Evolutionary conservation across 305 asterid genomes (phyloP).

Genomic region (Fraxinus paxiana): DNA sequence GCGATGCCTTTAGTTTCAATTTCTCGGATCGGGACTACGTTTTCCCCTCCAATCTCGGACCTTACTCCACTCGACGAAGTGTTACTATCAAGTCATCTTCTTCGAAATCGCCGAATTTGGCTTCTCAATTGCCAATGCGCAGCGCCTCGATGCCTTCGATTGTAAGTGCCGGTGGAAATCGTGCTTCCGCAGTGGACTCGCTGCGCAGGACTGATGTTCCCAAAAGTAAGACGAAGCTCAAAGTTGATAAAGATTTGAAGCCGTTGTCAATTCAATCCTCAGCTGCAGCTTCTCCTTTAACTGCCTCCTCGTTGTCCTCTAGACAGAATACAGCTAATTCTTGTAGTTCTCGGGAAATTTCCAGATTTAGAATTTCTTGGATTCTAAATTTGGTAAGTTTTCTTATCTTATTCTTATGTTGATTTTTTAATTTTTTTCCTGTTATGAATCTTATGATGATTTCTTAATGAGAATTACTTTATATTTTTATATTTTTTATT

Average conservation of each 20-base stretch:
- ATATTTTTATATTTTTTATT: background rate
- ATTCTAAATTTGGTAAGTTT: conserved; percentile 44
- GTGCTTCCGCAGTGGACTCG: conserved; percentile 24
- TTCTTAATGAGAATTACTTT: background rate
- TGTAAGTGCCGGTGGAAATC: conserved; percentile 27
- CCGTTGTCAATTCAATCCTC: conserved; percentile 51
- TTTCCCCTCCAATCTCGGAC: conserved; percentile 84
- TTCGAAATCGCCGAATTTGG: conserved; percentile 21
- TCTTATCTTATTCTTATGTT: background rate
- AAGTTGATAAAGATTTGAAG: conserved; percentile 55
- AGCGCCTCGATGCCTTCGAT: conserved; percentile 50
- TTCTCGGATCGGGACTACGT: conserved; percentile 83
- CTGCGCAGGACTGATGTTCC: conserved; percentile 28
- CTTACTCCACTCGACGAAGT: conserved; percentile 74
- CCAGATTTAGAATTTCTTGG: conserved; percentile 38
- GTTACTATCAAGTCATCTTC: conserved; percentile 43
- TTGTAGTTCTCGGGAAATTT: conserved; percentile 27
- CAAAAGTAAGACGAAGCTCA: conserved; percentile 48
- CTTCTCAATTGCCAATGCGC: conserved; percentile 35
- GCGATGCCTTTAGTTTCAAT: conserved; percentile 45
- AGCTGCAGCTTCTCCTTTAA: conserved; percentile 21
- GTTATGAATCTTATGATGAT: background rate
- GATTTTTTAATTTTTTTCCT: background rate
- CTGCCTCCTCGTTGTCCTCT: conserved; percentile 31
- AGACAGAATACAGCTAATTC: conserved; percentile 30